Base-by-base conservation (phyloP, 345 rosid species). In the Geranium brycei region DNA sequence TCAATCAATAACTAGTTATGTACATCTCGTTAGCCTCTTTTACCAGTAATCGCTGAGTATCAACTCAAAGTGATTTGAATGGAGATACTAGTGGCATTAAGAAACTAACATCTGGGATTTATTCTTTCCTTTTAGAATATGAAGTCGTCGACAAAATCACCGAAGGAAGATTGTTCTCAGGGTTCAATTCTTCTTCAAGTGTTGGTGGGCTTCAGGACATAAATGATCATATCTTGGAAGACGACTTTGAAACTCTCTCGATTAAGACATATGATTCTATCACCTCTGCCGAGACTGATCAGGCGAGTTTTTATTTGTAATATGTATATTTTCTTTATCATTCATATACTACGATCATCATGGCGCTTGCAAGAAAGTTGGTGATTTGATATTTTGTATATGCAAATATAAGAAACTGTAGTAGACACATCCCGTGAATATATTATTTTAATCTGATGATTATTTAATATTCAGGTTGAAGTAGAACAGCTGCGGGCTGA, bases 401-500 rank as follows among this genome's bases (percentile, higher is more conserved):
- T 6, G 15, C 10, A 47, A 13, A 47, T 8, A 47, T 66, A 38
- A n/a, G 47, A 66, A 60, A 28, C 60, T 28, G 23, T 16, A 1
- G 11, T 14, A 28, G 60, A 16, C 3, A 57, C 13, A 17, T 31
- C 19, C 31, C 7, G 19, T 19, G 31, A 53, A 57, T 57, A 2
- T 19, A 18, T 7, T 59, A 19, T 59, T 59, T 59, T 59, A 19
- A 7, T 4, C 31, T 58, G 38, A 40, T 60, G 15, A 18, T 65
- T 53, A 14, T 51, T 7, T 15, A 28, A 35, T 4, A 19, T 65
- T 69, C 71, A 75, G 65, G 72, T 75, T 66, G 96, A 88, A 79
- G 72, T 91, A 30, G 91, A 82, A 66, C 74, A 72, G 78, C 78
- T 91, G 63, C 79, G 81, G 75, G 75, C 55, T 70, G 91, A 88